Percentiles rank a stretch among this genome's conserved stretches.
Evolutionary conservation across 371 early-diverging fungal genomes (phyloP).

Genomic region (Chytridium lagenaria): DNA sequence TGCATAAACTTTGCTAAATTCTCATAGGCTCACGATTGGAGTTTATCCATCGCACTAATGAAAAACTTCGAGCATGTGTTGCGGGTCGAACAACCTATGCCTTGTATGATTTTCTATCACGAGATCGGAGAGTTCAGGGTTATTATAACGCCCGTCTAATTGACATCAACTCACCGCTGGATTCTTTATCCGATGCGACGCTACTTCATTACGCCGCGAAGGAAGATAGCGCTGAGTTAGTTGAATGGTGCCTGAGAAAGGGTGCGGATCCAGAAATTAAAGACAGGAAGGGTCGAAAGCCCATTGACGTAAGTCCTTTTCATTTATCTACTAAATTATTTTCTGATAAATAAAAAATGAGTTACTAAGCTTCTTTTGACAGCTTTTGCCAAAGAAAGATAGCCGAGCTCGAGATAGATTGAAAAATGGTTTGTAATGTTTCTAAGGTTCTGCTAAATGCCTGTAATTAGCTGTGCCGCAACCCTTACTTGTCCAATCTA

Average conservation of each 20-base stretch:
- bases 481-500: slow-evolving; percentile 1
- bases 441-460: background rate
- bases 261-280: slow-evolving; percentile 74
- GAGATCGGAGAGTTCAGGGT: slow-evolving; percentile 32
- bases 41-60: slow-evolving; percentile 11
- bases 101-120: slow-evolving; percentile 33
- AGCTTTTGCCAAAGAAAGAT: slow-evolving; percentile 38
- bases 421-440: slow-evolving; percentile 23
- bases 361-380: no score
- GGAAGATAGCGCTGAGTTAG: slow-evolving; percentile 62
- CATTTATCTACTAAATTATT: no score
- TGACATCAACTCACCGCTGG: slow-evolving; percentile 67
- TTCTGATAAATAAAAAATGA: no score
- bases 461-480: background rate
- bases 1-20: background rate
- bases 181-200: slow-evolving; percentile 64
- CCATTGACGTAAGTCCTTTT: slow-evolving; percentile 57
- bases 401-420: slow-evolving; percentile 30
- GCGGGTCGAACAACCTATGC: slow-evolving; percentile 9
- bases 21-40: background rate
- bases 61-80: slow-evolving; percentile 21
- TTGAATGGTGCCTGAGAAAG: slow-evolving; percentile 68
- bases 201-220: slow-evolving; percentile 71
- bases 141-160: slow-evolving; percentile 51
- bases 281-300: slow-evolving; percentile 70